Evolutionary conservation across 176 grass and related monocot genomes (phyloP).

Genomic region (Elaeis guineensis): DNA sequence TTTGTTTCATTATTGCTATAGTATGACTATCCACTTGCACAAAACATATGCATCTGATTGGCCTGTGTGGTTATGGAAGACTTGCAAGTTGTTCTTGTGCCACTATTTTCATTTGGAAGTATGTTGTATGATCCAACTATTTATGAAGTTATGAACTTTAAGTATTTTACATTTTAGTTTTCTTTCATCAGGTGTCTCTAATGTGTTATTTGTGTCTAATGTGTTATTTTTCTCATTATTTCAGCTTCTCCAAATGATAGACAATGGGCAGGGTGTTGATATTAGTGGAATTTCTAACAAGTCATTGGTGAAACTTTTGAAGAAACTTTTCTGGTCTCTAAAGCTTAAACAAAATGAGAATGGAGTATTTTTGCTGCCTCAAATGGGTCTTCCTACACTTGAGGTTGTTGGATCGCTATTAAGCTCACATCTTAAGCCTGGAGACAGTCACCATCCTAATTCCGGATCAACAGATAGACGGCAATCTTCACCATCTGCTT

Average conservation of each 20-base stretch:
- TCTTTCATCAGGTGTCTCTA: no score
- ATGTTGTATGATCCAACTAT: no score
- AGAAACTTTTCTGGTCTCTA: slow-evolving; percentile 71
- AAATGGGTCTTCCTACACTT: slow-evolving; percentile 49
- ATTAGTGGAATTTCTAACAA: slow-evolving; percentile 72
- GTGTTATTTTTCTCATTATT: not conserved
- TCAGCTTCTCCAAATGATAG: slow-evolving; percentile 96
- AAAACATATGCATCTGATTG: no score
- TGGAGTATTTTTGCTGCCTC: slow-evolving; percentile 61
- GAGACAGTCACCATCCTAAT: slow-evolving; percentile 18
- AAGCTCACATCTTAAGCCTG: slow-evolving; percentile 12
- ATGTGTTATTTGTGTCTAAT: no score
- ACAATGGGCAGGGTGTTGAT: slow-evolving; percentile 84
- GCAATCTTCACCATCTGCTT: slow-evolving; percentile 23
- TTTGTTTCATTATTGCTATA: no score
- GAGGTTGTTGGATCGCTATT: slow-evolving; percentile 52
- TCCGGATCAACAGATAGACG: slow-evolving; percentile 12
- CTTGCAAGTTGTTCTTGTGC: no score
- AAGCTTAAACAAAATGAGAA: slow-evolving; percentile 55
- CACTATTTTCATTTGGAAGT: no score
- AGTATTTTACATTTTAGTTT: no score
- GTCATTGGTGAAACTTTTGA: slow-evolving; percentile 57
- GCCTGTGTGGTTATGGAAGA: no score
- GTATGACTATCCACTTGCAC: no score
- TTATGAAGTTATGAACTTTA: no score